phyloP scores from a whole-genome alignment of 768 basidiomycete genomes.

The Auricularia heimuer region DNA sequence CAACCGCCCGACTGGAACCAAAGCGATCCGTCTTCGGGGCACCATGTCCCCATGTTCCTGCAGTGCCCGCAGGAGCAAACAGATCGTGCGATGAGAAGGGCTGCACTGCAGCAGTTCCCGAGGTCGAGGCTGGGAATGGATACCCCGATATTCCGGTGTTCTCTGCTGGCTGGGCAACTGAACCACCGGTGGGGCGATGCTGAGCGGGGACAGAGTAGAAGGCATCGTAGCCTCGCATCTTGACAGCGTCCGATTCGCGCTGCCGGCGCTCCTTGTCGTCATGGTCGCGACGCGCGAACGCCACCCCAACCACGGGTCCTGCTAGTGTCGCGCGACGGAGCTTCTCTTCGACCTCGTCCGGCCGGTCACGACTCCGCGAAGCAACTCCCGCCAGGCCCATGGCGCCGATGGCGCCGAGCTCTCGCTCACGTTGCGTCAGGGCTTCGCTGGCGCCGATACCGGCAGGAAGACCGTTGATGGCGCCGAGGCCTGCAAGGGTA shows the following conservation, averaged over 20 bases:
- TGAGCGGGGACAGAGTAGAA: slow-evolving; percentile 55
- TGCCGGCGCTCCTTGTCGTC: slow-evolving; percentile 7
- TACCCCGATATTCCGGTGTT: not conserved
- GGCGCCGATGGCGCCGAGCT: slow-evolving; percentile 36
- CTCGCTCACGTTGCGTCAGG: slow-evolving; percentile 36
- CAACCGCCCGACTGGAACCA: not conserved
- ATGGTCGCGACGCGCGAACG: not conserved
- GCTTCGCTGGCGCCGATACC: slow-evolving; percentile 17
- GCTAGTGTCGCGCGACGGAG: not conserved
- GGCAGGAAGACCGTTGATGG: slow-evolving; percentile 15
- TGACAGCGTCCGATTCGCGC: slow-evolving; percentile 27
- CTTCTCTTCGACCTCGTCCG: slow-evolving; percentile 40
- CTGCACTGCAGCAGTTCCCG: not conserved
- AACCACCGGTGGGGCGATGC: slow-evolving; percentile 21
- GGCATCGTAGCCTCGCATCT: slow-evolving; percentile 56
- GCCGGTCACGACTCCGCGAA: slow-evolving; percentile 34
- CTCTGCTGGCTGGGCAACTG: slow-evolving; percentile 2
- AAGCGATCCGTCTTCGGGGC: not conserved
- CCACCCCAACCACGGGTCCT: not conserved
- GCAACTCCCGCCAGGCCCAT: slow-evolving; percentile 32
- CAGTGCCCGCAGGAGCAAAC: not conserved
- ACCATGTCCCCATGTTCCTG: not conserved
- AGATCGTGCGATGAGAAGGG: not conserved
- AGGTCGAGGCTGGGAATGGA: not conserved
- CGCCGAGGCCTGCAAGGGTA: slow-evolving; percentile 19